These are phyloP conservation scores for Sporothrix luriei DNA, from an alignment of 2,329 filamentous ascomycete species.

Conservation along the genomic window DNA sequence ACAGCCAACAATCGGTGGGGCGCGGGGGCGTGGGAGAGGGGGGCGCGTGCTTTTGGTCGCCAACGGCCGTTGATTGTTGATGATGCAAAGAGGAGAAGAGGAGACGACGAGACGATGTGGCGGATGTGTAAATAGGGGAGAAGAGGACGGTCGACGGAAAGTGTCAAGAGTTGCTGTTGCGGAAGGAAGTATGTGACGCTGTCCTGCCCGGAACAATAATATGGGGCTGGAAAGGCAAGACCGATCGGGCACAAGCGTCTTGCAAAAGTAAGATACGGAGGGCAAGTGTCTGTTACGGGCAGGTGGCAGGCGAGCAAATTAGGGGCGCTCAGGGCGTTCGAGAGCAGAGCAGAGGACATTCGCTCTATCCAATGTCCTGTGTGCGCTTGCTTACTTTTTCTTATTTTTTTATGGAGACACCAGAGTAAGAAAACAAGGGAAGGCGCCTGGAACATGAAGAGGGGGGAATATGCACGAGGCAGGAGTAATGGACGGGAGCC, in stretches of 20 bases:
- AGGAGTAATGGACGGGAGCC: constrained; percentile 16
- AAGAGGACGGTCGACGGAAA: no score
- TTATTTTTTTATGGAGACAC: constrained; percentile 10
- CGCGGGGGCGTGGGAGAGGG: background rate
- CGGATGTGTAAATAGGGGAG: background rate
- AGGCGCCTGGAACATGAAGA: constrained; percentile 20
- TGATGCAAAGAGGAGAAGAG: background rate
- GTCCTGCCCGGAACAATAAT: constrained; percentile 10
- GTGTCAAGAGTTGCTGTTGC: no score
- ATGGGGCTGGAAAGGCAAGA: constrained; percentile 8
- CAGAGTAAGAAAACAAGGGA: constrained; percentile 8
- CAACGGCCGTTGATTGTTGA: constrained; percentile 11
- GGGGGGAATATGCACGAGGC: constrained; percentile 17
- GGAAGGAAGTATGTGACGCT: no score
- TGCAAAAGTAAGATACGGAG: background rate
- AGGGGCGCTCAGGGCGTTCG: background rate
- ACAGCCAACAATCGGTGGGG: constrained; percentile 6
- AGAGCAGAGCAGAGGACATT: background rate
- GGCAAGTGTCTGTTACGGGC: background rate
- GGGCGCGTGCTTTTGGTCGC: background rate
- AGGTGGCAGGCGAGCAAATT: background rate
- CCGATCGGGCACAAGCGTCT: constrained; percentile 5
- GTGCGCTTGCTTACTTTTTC: no score
- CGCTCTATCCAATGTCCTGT: background rate
- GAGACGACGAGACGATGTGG: background rate